These are phyloP conservation scores for Rhodotorula sp. DNA, from an alignment of 1,284 basidiomycete genomes.

Conservation along the genomic window DNA sequence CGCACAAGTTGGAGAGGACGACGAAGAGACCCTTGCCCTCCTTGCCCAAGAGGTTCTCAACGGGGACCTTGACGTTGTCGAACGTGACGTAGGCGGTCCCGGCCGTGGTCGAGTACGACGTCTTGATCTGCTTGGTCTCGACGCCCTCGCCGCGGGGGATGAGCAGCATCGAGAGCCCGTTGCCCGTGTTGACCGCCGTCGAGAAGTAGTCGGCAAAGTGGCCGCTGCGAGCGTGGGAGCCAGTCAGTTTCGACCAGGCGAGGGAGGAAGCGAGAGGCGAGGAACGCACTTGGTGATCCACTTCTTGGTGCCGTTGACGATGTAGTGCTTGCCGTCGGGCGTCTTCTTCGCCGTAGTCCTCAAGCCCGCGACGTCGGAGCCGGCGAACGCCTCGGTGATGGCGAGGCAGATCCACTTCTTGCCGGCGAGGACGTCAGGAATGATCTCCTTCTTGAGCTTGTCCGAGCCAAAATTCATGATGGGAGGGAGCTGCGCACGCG, in stretches of 20 bases:
- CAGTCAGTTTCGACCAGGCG: neutral
- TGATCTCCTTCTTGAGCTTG: constrained; percentile 70
- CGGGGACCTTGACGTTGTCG: constrained; percentile 79
- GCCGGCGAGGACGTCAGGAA: constrained; percentile 75
- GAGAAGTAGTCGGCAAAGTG: constrained; percentile 39
- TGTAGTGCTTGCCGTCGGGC: constrained; percentile 59
- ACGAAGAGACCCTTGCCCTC: constrained; percentile 78
- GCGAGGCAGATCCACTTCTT: constrained; percentile 81
- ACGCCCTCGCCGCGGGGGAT: constrained; percentile 59
- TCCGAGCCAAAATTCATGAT: constrained; percentile 77
- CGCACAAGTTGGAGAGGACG: constrained; percentile 48
- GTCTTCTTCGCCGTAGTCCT: constrained; percentile 76
- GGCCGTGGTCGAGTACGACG: constrained; percentile 61
- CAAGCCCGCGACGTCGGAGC: constrained; percentile 49
- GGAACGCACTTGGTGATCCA: constrained; percentile 47
- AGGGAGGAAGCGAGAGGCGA: neutral
- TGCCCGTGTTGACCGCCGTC: constrained; percentile 53
- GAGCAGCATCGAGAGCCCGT: constrained; percentile 80
- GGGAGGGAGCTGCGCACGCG: constrained; percentile 42
- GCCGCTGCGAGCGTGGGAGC: constrained; percentile 48
- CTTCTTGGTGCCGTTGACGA: constrained; percentile 62
- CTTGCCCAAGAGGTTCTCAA: constrained; percentile 79
- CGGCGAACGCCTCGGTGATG: constrained; percentile 82
- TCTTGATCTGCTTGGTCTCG: constrained; percentile 81
- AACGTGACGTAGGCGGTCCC: constrained; percentile 76